These are phyloP conservation scores for Blastomyces parvus DNA, from an alignment of 2,329 filamentous ascomycete genomes.

Conservation along the genomic window DNA sequence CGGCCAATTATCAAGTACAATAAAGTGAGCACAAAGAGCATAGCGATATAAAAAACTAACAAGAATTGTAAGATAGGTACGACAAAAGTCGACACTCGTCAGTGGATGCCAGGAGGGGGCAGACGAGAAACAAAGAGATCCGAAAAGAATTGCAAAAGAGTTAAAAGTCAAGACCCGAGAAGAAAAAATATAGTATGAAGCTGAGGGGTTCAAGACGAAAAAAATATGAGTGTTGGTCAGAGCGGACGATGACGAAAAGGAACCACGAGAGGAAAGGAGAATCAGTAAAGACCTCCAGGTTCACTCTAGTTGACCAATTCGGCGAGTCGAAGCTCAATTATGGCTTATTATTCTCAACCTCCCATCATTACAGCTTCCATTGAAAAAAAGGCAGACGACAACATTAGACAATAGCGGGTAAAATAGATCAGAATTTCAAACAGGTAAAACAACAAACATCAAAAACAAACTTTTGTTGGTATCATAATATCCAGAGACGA, in stretches of 20 bases:
- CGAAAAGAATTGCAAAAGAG: not conserved
- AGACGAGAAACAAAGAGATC: not conserved
- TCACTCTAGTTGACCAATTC: not conserved
- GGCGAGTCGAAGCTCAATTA: slow-evolving; percentile 20
- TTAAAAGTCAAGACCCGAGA: not conserved
- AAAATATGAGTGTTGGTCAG: not conserved
- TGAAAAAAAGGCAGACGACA: slow-evolving; percentile 11
- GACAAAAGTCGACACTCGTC: no score
- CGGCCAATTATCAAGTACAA: slow-evolving; percentile 24
- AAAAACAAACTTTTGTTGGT: slow-evolving; percentile 13
- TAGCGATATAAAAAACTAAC: slow-evolving; percentile 12
- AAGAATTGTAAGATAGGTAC: not conserved
- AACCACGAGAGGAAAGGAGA: slow-evolving; percentile 8
- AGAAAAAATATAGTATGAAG: not conserved
- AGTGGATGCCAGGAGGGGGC: no score
- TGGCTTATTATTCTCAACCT: slow-evolving; percentile 25
- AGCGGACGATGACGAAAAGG: not conserved
- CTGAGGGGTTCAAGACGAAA: not conserved
- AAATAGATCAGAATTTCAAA: slow-evolving; percentile 16
- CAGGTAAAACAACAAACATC: slow-evolving; percentile 6
- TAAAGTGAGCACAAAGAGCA: slow-evolving; percentile 10
- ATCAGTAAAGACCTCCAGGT: slow-evolving; percentile 10
- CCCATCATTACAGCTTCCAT: slow-evolving; percentile 26
- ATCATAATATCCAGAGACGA: slow-evolving; percentile 13
- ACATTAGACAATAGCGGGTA: not conserved